Evolutionary conservation across 805 yeast species (phyloP), one percentile per base, ranked within the genome.

Genomic region (Wickerhamomyces mucosus): DNA sequence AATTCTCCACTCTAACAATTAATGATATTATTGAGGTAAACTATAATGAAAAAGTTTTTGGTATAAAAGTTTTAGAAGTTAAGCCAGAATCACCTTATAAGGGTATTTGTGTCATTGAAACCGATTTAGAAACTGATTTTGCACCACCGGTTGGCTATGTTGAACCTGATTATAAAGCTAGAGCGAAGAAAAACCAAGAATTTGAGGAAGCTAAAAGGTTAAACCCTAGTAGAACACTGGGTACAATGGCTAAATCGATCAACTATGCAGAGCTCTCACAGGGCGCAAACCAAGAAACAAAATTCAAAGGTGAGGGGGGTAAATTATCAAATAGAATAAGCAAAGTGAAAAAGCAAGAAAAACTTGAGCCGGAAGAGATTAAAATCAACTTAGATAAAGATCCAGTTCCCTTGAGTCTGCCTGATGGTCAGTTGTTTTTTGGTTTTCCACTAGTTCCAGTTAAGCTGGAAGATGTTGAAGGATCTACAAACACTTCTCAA

Each of bases 61-160:
- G 77, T 16, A 85, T 92, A 38, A 81, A 77, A 50, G 88, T 92
- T 14, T 60, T 89, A 28, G 96, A 92, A 46, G 83, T 75, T 18
- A 83, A 83, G 47, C 97, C 97, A 1, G 82, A 78, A 32, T 65
- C 74, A 2, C 45, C 55, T 6, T 59, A 63, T 7, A 60, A 69
- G 21, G 82, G 95, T 37, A 78, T 89, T 11, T 89, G 96, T 64
- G 96, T 92, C 5, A 84, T 92, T 18, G 99, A 92, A 53, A 92
- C 98, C 0, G 98, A 92, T 60, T 65, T 92, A 39, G 95, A 84
- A 37, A 94, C 96, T 0, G 99, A 92, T 51, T 92, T 92, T 62
- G 97, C 96, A 2, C 95, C 98, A 3, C 99, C 99, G 0, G 95
- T 89, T 5, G 99, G 99, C 0, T 92, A 92, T 52, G 95, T 83